phyloP scores from a whole-genome alignment of 2,329 filamentous ascomycete species.

The Fusarium oligoseptatum region DNA sequence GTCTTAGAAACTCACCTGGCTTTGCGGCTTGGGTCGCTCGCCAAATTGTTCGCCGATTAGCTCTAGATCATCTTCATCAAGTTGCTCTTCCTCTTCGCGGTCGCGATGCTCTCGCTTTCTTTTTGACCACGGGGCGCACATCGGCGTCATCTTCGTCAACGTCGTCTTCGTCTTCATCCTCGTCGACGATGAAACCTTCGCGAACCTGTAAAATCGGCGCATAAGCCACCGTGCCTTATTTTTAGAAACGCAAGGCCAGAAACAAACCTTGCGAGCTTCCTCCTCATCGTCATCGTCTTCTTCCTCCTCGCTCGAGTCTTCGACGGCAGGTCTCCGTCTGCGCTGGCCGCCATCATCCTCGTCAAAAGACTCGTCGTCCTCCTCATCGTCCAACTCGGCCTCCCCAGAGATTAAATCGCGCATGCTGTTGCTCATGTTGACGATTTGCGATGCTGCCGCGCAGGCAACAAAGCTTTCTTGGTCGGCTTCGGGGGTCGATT shows the following conservation, averaged over 20 bases:
- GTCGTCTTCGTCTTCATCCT: constrained; percentile 84
- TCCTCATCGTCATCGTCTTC: constrained; percentile 94
- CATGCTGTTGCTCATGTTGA: constrained; percentile 73
- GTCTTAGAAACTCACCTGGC: constrained; percentile 73
- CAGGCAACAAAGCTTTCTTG: constrained; percentile 44
- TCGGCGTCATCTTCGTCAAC: constrained; percentile 69
- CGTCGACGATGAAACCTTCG: constrained; percentile 96
- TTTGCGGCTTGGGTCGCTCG: constrained; percentile 70
- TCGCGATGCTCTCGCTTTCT: constrained; percentile 83
- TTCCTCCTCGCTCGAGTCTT: constrained; percentile 93
- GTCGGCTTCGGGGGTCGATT: constrained; percentile 27
- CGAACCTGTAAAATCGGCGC: constrained; percentile 71
- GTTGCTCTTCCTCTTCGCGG: constrained; percentile 85
- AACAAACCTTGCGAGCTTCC: constrained; percentile 78
- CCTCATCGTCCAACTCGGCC: constrained; percentile 87
- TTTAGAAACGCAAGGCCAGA: constrained; percentile 1
- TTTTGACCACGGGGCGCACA: constrained; percentile 68
- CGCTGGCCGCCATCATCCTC: constrained; percentile 77
- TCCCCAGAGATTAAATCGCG: constrained; percentile 85
- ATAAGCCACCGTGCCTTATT: constrained; percentile 11
- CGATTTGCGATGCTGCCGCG: constrained; percentile 44
- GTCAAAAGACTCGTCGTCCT: constrained; percentile 86
- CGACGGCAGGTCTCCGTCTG: constrained; percentile 62
- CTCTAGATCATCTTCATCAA: constrained; percentile 97
- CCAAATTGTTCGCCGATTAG: constrained; percentile 88